A percentile compares a stretch with the other conserved stretches of the same genome.
phyloP scores from a whole-genome alignment of 345 rosid genomes.

The Syzygium jambos region DNA sequence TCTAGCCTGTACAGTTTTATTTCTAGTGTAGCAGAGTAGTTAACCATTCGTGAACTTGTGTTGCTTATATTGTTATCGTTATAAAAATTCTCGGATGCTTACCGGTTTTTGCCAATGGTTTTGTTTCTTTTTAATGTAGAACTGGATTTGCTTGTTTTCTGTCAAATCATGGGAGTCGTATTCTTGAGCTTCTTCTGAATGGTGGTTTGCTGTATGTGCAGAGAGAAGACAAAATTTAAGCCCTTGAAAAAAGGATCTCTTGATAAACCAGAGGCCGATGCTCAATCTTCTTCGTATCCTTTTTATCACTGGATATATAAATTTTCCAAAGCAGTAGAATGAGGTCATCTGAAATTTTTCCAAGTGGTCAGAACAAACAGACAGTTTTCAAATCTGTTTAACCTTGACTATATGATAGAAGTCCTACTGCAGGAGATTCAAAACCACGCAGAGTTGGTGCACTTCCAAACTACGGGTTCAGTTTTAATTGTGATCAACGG shows the following conservation, averaged over 20 bases:
- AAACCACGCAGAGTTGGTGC: slow-evolving; percentile 56
- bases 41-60: neutral
- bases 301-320: neutral
- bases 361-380: neutral
- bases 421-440: slow-evolving; percentile 56
- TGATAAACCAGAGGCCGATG: slow-evolving; percentile 52
- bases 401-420: slow-evolving; percentile 37
- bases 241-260: slow-evolving; percentile 43
- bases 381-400: neutral
- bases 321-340: neutral
- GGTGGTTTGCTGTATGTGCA: slow-evolving; percentile 20
- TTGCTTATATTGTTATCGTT: neutral
- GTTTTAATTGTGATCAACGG: slow-evolving; percentile 91
- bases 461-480: slow-evolving; percentile 96
- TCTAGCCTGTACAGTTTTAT: slow-evolving; percentile 1
- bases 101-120: neutral
- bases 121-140: neutral
- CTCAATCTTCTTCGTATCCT: slow-evolving; percentile 66
- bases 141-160: neutral
- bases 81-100: neutral
- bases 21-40: neutral
- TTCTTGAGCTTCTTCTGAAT: slow-evolving; percentile 5
- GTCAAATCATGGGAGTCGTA: neutral
- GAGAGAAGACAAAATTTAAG: slow-evolving; percentile 56
- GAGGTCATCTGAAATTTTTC: neutral